Evolutionary conservation across 2,329 filamentous ascomycete species (phyloP).

Genomic region (Fusarium globosum): DNA sequence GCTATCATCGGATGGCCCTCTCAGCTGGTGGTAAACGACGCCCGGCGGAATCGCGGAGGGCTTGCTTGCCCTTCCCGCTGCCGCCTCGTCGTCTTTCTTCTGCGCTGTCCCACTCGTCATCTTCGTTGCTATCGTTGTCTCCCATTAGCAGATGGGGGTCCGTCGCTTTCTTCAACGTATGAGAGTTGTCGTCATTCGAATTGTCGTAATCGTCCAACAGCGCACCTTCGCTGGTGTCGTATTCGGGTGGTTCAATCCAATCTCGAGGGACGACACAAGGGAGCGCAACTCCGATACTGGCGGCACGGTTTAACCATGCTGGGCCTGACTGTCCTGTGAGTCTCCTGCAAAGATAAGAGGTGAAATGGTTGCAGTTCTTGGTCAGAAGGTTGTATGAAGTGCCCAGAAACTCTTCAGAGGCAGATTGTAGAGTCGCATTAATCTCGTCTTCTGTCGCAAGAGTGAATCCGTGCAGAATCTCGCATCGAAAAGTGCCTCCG

Average conservation of each 20-base stretch:
- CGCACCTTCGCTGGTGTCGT: conserved; percentile 77
- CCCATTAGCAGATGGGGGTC: conserved; percentile 48
- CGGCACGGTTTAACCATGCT: conserved; percentile 83
- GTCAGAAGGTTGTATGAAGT: conserved; percentile 84
- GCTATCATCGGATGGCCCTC: conserved; percentile 56
- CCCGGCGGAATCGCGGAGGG: conserved; percentile 61
- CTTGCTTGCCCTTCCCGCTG: conserved; percentile 58
- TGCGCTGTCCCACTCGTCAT: conserved; percentile 58
- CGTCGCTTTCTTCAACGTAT: conserved; percentile 65
- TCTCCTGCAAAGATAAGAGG: conserved; percentile 77
- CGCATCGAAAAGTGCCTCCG: conserved; percentile 79
- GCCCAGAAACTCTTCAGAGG: conserved; percentile 79
- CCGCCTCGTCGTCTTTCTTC: conserved; percentile 56
- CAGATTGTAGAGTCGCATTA: conserved; percentile 73
- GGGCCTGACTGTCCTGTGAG: conserved; percentile 78
- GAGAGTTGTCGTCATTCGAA: conserved; percentile 67
- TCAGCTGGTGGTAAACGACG: conserved; percentile 64
- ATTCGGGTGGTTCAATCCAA: conserved; percentile 84
- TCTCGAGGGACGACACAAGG: conserved; percentile 85
- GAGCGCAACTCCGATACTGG: conserved; percentile 82
- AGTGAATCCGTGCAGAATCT: conserved; percentile 83
- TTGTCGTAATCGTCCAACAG: conserved; percentile 68
- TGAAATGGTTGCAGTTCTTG: conserved; percentile 92
- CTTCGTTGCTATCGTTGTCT: conserved; percentile 42
- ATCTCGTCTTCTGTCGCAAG: conserved; percentile 76